A percentile compares a stretch with the other conserved stretches of the same genome.
These are phyloP conservation scores for Lagerstroemia speciosa DNA, from an alignment of 345 rosid genomes.

Conservation along the genomic window DNA sequence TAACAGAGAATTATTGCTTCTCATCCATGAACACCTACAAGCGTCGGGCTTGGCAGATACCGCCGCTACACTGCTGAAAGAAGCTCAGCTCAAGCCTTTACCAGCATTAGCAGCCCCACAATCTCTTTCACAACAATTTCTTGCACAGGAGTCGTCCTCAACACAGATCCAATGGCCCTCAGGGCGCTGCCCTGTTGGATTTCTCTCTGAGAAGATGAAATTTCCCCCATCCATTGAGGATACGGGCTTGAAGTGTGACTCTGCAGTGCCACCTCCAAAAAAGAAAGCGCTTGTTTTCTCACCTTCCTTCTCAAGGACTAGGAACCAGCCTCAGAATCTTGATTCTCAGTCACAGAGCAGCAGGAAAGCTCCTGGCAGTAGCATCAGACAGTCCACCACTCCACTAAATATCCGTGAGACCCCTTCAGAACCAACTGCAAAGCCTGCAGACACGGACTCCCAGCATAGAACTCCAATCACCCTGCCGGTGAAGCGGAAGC, in stretches of 20 bases:
- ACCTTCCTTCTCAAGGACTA: conserved; percentile 51
- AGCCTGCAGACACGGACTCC: conserved; percentile 41
- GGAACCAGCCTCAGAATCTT: conserved; percentile 31
- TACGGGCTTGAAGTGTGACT: conserved; percentile 33
- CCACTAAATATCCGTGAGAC: conserved; percentile 28
- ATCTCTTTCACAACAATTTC: conserved; percentile 44
- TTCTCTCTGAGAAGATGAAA: conserved; percentile 46
- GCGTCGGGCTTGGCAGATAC: conserved; percentile 72
- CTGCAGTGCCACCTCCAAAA: conserved; percentile 40
- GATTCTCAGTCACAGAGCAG: conserved; percentile 39
- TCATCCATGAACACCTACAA: conserved; percentile 94
- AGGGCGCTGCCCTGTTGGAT: conserved; percentile 61
- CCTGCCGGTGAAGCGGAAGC: conserved; percentile 70
- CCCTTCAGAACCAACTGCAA: conserved; percentile 29
- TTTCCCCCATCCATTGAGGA: conserved; percentile 34
- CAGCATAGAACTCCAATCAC: conserved; percentile 59
- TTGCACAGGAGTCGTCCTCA: conserved; percentile 49
- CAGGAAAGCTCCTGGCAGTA: conserved; percentile 26
- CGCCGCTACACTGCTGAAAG: conserved; percentile 64
- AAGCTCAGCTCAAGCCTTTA: conserved; percentile 85
- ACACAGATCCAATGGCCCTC: conserved; percentile 81
- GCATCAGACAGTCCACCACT: conserved; percentile 27
- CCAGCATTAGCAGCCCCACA: conserved; percentile 59
- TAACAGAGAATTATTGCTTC: conserved; percentile 80
- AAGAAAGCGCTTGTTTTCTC: conserved; percentile 76